phyloP scores from a whole-genome alignment of 2,329 filamentous ascomycete species.

The Ophiostoma sp. region DNA sequence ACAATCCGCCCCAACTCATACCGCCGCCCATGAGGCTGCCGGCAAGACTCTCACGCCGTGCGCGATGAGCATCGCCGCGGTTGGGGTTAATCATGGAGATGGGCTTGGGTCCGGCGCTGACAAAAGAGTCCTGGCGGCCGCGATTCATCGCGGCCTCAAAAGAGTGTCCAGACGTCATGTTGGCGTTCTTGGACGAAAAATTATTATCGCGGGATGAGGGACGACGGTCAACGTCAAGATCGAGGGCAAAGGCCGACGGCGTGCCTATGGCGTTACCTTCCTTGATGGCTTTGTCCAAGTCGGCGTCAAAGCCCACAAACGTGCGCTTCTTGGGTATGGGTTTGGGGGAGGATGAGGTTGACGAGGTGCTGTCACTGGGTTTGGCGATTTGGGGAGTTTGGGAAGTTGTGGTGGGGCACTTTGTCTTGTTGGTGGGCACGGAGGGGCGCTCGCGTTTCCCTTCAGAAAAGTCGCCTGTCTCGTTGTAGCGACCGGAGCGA shows the following conservation, averaged over 20 bases:
- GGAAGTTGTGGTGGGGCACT: not conserved
- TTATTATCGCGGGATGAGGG: not conserved
- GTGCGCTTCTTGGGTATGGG: not conserved
- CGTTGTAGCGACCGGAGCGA: not conserved
- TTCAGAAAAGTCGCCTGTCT: conserved; percentile 41
- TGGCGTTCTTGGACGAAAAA: conserved; percentile 29
- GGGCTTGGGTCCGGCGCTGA: conserved; percentile 64
- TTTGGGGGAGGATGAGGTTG: not conserved
- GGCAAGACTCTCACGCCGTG: conserved; percentile 61
- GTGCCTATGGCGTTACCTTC: conserved; percentile 22
- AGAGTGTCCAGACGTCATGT: conserved; percentile 61
- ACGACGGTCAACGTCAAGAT: conserved; percentile 28
- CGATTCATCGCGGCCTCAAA: conserved; percentile 61
- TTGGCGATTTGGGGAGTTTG: not conserved
- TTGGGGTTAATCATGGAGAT: conserved; percentile 67
- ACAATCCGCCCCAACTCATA: conserved; percentile 96
- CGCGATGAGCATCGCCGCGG: conserved; percentile 60
- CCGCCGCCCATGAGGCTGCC: conserved; percentile 74
- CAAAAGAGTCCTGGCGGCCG: conserved; percentile 64
- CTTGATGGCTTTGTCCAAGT: conserved; percentile 37
- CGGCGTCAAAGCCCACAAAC: conserved; percentile 28
- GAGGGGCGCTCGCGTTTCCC: conserved; percentile 37
- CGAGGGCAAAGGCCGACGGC: conserved; percentile 24
- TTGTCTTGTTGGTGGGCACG: not conserved
- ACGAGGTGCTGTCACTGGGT: not conserved